Conservation (phyloP, 2,329 filamentous ascomycete genomes). For the Neophaeococcomyces mojaviensis region DNA sequence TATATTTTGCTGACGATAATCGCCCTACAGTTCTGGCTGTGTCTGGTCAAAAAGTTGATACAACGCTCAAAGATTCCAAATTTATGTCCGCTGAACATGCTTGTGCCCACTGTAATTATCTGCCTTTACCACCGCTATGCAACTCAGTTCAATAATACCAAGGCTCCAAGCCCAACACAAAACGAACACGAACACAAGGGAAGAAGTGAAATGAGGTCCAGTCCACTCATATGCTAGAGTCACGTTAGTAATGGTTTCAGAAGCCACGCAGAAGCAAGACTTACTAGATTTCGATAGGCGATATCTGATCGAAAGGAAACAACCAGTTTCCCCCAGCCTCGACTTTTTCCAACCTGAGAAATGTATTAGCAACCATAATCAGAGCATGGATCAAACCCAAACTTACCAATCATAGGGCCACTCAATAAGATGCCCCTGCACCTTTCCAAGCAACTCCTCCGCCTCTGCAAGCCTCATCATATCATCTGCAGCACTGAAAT, state of each 20-base stretch:
- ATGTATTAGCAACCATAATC: background rate
- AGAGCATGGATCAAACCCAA: background rate
- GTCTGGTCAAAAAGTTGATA: too few relatives aligned
- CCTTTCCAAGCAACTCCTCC: constrained; percentile 69
- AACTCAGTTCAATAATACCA: background rate
- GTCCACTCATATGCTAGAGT: too few relatives aligned
- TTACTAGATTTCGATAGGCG: constrained; percentile 94
- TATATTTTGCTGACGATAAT: background rate
- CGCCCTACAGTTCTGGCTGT: constrained; percentile 10
- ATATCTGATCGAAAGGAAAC: constrained; percentile 91
- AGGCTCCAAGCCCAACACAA: background rate
- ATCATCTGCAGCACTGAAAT: constrained; percentile 58
- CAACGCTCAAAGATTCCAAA: too few relatives aligned
- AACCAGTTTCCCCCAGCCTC: constrained; percentile 93
- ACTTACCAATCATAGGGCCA: constrained; percentile 85
- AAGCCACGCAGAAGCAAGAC: constrained; percentile 25
- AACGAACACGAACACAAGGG: constrained; percentile 1
- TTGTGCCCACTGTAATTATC: too few relatives aligned
- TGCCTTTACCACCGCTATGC: too few relatives aligned
- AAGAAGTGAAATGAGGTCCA: too few relatives aligned
- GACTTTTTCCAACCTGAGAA: constrained; percentile 64
- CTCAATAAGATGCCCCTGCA: constrained; percentile 81
- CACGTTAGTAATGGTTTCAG: too few relatives aligned
- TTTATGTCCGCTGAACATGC: too few relatives aligned
- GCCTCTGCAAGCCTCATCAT: constrained; percentile 68